phyloP scores from a whole-genome alignment of 495 filamentous ascomycete species.

The Endocarpon pusillum region DNA sequence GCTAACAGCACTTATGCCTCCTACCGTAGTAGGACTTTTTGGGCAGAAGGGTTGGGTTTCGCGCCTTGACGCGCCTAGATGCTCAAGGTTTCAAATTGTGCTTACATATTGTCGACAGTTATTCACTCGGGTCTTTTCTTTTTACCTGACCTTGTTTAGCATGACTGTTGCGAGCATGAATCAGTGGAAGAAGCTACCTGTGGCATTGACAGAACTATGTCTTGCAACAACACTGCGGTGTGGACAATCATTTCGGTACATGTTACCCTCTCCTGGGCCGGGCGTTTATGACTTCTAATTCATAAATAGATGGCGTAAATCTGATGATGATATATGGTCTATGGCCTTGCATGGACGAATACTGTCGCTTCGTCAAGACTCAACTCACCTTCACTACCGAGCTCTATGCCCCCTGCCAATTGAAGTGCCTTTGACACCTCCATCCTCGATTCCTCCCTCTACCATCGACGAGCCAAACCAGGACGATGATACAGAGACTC shows the following conservation, averaged over 20 bases:
- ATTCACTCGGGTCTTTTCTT: too few species aligned
- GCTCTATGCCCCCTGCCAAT: slow-evolving; percentile 34
- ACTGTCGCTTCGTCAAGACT: slow-evolving; percentile 69
- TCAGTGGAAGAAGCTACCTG: slow-evolving; percentile 68
- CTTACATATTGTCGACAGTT: too few species aligned
- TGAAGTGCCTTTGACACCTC: slow-evolving; percentile 17
- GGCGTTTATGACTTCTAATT: too few species aligned
- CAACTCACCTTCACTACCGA: slow-evolving; percentile 62
- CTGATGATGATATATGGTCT: slow-evolving; percentile 70
- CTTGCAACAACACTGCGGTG: slow-evolving; percentile 83
- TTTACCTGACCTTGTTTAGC: too few species aligned
- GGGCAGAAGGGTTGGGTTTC: too few species aligned
- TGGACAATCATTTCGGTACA: slow-evolving; percentile 71
- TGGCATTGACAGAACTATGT: slow-evolving; percentile 67
- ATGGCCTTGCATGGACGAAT: slow-evolving; percentile 76
- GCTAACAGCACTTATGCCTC: too few species aligned
- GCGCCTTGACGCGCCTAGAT: too few species aligned
- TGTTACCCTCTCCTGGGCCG: too few species aligned
- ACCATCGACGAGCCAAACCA: slow-evolving; percentile 9
- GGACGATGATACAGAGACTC: slow-evolving; percentile 44
- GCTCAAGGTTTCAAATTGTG: too few species aligned
- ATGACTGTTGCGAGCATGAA: slow-evolving; percentile 23
- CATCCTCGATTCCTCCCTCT: slow-evolving; percentile 13
- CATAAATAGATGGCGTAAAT: slow-evolving; percentile 75
- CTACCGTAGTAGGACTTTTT: too few species aligned